Base-by-base conservation (phyloP, 176 grass and related monocot genomes). In the Avena insularis region DNA sequence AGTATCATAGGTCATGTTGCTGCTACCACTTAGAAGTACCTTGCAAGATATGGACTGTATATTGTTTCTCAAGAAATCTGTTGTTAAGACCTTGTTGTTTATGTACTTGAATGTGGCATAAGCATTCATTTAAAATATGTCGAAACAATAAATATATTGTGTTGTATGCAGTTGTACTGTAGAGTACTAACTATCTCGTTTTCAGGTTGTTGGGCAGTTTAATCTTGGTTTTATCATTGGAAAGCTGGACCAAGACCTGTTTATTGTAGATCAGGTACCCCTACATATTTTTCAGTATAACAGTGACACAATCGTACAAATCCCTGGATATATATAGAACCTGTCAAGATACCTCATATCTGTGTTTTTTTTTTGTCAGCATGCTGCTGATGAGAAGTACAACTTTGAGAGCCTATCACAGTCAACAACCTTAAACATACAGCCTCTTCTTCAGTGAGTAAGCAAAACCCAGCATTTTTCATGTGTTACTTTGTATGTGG, bases 181-280 rank as follows among this genome's bases (percentile, higher is more conserved):
- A 50, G 47, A 67, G 11, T 62, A n/a, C 84, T 88, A 79, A 84
- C 58, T 64, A 38, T 85, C 79, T 71, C 31, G 77, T 79, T 36
- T 91, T 89, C 73, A 98, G 96, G 92, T 98, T 84, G 84, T 96
- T 71, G 96, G 96, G 79, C 96, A 96, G 87, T 98, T 98, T 86
- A 98, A 98, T 94, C 96, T 98, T 85, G 96, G 96, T 84, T 98
- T 98, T 78, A 98, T 98, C 90, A 94, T 98, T 78, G 96, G 90
- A 76, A 98, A 94, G 72, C 88, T 98, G 25, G 83, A 89, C 6
- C 82, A 98, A 75, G 93, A 98, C 84, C 91, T 98, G 38, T 98
- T 98, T 92, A 96, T 98, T 84, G 82, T 98, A 71, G 96, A 98
- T 91, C 96, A 98, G 93, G 96, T 98, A 89, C 82, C 45, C 53